These are phyloP conservation scores for Phytophthora sojae DNA, from an alignment of 352 stramenopile species.

Conservation along the genomic window DNA sequence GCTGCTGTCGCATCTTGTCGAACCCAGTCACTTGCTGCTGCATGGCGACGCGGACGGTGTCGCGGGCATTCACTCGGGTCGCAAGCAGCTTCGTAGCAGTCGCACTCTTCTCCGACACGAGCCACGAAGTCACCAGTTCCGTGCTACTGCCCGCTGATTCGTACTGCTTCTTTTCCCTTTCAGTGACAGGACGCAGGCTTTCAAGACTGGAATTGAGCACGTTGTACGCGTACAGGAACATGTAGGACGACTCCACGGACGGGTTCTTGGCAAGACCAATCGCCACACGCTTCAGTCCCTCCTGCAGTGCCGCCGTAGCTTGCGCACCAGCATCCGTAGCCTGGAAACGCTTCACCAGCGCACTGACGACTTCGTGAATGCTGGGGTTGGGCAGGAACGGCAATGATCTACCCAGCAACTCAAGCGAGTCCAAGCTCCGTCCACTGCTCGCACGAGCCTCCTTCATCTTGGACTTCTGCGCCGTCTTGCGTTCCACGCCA, in stretches of 20 bases:
- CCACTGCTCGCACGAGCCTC: constrained; percentile 77
- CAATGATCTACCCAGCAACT: constrained; percentile 81
- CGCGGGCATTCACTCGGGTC: constrained; percentile 55
- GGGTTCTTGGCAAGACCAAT: constrained; percentile 85
- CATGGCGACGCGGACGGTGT: constrained; percentile 63
- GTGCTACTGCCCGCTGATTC: constrained; percentile 41
- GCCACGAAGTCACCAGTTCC: constrained; percentile 67
- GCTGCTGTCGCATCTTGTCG: constrained; percentile 64
- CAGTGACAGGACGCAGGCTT: constrained; percentile 66
- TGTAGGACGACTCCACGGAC: constrained; percentile 86
- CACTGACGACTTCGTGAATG: constrained; percentile 79
- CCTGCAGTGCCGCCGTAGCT: constrained; percentile 68
- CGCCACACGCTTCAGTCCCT: constrained; percentile 82
- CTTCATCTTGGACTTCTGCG: constrained; percentile 90
- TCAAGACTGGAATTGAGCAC: constrained; percentile 81
- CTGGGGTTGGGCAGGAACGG: constrained; percentile 88
- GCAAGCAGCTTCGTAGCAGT: constrained; percentile 67
- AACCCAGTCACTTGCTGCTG: constrained; percentile 84
- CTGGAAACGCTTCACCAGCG: constrained; percentile 82
- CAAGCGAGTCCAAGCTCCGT: constrained; percentile 78
- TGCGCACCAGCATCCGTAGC: constrained; percentile 55
- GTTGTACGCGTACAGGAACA: constrained; percentile 89
- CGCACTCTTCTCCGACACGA: constrained; percentile 84
- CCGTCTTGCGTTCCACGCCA: constrained; percentile 52
- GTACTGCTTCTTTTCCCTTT: constrained; percentile 75